Percentiles rank a stretch among this genome's conserved stretches.
Evolutionary conservation across 208 protist genomes (phyloP).

Genomic region (Trypanosoma cruzi): DNA sequence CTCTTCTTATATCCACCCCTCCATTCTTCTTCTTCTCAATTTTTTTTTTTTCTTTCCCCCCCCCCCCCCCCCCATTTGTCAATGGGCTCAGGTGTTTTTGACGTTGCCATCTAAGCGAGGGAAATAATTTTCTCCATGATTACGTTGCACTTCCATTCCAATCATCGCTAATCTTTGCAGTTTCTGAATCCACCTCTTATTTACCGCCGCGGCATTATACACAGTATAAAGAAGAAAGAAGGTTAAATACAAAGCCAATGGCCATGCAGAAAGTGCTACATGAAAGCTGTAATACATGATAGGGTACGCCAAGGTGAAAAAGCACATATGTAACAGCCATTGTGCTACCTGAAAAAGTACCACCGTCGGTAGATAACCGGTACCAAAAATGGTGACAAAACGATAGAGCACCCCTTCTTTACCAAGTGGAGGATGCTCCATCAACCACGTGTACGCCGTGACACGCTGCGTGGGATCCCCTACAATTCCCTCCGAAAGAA

Average conservation of each 20-base stretch:
- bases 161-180: slow-evolving; percentile 46
- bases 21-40: too few species aligned
- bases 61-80: too few species aligned
- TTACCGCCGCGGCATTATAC: slow-evolving; percentile 58
- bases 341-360: slow-evolving; percentile 57
- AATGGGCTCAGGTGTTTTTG: too few species aligned
- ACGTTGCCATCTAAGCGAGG: too few species aligned
- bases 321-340: slow-evolving; percentile 47
- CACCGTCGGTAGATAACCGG: slow-evolving; percentile 44
- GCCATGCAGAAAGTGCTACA: slow-evolving; percentile 40
- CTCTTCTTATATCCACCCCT: too few species aligned
- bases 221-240: slow-evolving; percentile 42
- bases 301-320: slow-evolving; percentile 50
- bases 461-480: slow-evolving; percentile 47
- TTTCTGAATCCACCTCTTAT: slow-evolving; percentile 57
- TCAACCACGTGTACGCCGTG: slow-evolving; percentile 77
- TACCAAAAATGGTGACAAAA: slow-evolving; percentile 53
- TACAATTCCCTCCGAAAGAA: slow-evolving; percentile 32
- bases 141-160: slow-evolving; percentile 36
- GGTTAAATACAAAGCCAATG: slow-evolving; percentile 43
- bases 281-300: slow-evolving; percentile 54
- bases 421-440: slow-evolving; percentile 60
- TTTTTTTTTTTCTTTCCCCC: too few species aligned
- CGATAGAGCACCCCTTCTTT: slow-evolving; percentile 50
- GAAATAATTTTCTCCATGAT: background rate